These are phyloP conservation scores for Senna siamea DNA, from an alignment of 306 rosid species.

Conservation along the genomic window DNA sequence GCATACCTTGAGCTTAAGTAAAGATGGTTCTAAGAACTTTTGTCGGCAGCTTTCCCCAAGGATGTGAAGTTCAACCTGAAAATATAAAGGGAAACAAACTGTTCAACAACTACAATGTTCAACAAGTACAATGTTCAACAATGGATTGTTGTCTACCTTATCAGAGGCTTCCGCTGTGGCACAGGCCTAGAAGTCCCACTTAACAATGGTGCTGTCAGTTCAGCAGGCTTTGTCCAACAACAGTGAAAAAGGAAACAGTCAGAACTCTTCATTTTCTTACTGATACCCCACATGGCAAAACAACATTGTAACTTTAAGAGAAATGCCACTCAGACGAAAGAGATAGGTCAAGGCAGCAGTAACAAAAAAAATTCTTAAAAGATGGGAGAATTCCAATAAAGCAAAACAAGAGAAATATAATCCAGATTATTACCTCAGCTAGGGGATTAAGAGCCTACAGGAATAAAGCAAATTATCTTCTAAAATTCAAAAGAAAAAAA, in stretches of 20 bases:
- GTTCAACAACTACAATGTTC: slow-evolving; percentile 4
- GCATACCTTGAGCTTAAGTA: too few relatives aligned
- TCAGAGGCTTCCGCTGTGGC: slow-evolving; percentile 66
- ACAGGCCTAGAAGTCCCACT: slow-evolving; percentile 53
- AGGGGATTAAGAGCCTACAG: slow-evolving; percentile 2
- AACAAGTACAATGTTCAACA: too few relatives aligned
- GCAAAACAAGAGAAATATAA: background rate
- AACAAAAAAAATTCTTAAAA: background rate
- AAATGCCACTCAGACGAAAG: slow-evolving; percentile 4
- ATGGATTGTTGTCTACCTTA: slow-evolving; percentile 56
- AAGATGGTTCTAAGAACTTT: slow-evolving; percentile 53
- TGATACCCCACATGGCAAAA: background rate
- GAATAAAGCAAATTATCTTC: slow-evolving; percentile 18
- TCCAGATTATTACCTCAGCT: background rate
- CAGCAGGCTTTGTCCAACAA: slow-evolving; percentile 64
- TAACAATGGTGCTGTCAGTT: slow-evolving; percentile 57
- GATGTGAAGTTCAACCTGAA: slow-evolving; percentile 91
- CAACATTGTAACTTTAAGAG: slow-evolving; percentile 9
- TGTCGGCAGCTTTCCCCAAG: slow-evolving; percentile 67
- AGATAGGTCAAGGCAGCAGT: slow-evolving; percentile 3
- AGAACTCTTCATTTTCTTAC: slow-evolving; percentile 33
- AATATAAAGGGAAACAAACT: slow-evolving; percentile 28
- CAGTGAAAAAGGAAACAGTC: slow-evolving; percentile 5
- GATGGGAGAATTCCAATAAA: background rate
- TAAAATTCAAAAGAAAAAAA: slow-evolving; percentile 2